Base-by-base conservation (phyloP, 495 filamentous ascomycete species). In the Aspergillus conjunctus region DNA sequence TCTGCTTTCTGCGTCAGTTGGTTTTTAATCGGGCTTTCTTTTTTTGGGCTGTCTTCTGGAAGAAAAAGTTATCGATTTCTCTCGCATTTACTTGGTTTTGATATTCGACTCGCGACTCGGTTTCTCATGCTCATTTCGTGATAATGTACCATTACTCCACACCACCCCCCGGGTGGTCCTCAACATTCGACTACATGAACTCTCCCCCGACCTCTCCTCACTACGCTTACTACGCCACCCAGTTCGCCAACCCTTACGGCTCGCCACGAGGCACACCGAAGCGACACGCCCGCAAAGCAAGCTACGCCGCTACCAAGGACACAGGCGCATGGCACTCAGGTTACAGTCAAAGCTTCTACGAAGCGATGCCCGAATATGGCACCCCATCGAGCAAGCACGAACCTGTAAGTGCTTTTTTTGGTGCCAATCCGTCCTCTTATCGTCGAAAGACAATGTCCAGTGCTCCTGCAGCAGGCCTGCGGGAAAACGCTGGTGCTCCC, bases 341-440 rank as follows among this genome's bases (percentile, higher is more conserved):
- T 33, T 78, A 78, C 59, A 60, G 70, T 45, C 66, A 67, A 22
- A 54, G 64, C 34, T 77, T 73, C 68, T 80, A 82, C 66, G 75
- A 79, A 45, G 61, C 76, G 41, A 71, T 72, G 64, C 80, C 79
- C 59, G 77, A 82, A 56, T 79, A 79, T 71, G 70, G 71, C 68
- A 72, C 77, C 59, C 77, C 80, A 62, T 73, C 76, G 68, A 74
- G 73, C 71, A 77, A 82, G 77, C 76, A 82, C 79, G 79, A 82
- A 68, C 73, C 77, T 83, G 81, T 84, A 82, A 84, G 81, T 84
- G 79, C 78, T 76, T 74, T 68, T 74, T 78, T 74, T 74, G 73
- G 72, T 73, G 70, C 71, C 66, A 65, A 66, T 68, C 69, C 58
- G 58, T 54, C 58, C 58, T 54, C 69, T 64, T 70, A 69, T 70